A percentile compares a stretch with the other conserved stretches of the same genome.
These are phyloP conservation scores for Podospora fimiseda DNA, from an alignment of 495 filamentous ascomycete genomes.

Conservation along the genomic window DNA sequence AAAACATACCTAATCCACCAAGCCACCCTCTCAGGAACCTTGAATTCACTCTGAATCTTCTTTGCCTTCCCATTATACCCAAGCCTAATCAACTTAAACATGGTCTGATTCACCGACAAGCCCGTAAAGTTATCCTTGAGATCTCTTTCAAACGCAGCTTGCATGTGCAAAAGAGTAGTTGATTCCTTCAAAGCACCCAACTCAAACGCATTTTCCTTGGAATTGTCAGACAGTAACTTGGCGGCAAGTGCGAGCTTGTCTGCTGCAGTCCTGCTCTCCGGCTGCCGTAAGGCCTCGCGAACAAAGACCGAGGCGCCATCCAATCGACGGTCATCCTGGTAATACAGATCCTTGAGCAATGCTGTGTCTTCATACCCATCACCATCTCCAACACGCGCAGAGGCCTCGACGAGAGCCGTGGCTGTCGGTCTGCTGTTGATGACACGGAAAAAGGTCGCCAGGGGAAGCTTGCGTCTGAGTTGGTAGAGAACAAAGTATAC, in stretches of 20 bases:
- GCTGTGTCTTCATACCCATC: slow-evolving; percentile 58
- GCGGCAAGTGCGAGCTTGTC: slow-evolving; percentile 84
- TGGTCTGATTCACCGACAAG: slow-evolving; percentile 80
- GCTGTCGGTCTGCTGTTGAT: slow-evolving; percentile 84
- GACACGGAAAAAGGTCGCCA: slow-evolving; percentile 86
- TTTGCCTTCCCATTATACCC: slow-evolving; percentile 74
- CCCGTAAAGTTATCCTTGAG: slow-evolving; percentile 70
- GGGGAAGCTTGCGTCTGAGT: slow-evolving; percentile 81
- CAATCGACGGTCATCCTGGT: slow-evolving; percentile 88
- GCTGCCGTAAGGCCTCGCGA: slow-evolving; percentile 66
- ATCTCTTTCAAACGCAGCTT: slow-evolving; percentile 79
- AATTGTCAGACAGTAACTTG: slow-evolving; percentile 69
- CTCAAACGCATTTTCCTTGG: slow-evolving; percentile 72
- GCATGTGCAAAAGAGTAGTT: slow-evolving; percentile 68
- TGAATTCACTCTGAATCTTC: slow-evolving; percentile 87
- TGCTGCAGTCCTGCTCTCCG: slow-evolving; percentile 49
- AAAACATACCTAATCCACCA: slow-evolving; percentile 68
- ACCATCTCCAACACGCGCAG: slow-evolving; percentile 43
- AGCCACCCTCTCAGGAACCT: slow-evolving; percentile 78
- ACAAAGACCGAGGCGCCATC: slow-evolving; percentile 86
- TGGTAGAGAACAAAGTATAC: slow-evolving; percentile 84
- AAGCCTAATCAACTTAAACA: slow-evolving; percentile 70
- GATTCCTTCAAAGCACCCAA: slow-evolving; percentile 73
- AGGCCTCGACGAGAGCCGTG: slow-evolving; percentile 81
- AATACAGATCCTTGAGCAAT: slow-evolving; percentile 90